Percentiles rank a stretch among this genome's conserved stretches.
Evolutionary conservation across 495 filamentous ascomycete species (phyloP).

Genomic region (Letharia columbiana): DNA sequence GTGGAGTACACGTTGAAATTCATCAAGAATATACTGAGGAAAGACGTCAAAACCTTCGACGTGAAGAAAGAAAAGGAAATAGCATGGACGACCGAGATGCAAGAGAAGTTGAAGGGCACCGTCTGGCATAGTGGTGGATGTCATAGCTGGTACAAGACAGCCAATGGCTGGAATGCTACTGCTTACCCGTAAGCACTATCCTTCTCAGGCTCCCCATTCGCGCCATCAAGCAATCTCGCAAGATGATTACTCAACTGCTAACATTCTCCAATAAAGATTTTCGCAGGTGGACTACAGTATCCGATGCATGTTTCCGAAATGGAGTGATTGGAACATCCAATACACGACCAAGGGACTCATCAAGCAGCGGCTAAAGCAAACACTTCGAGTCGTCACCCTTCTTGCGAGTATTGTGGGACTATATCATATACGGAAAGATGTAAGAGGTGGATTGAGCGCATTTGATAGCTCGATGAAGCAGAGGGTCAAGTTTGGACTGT

Average conservation of each 20-base stretch:
- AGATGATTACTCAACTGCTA: background rate
- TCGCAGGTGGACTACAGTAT: conserved; percentile 42
- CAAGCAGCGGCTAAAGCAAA: conserved; percentile 24
- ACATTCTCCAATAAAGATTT: conserved; percentile 31
- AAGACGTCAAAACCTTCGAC: conserved; percentile 36
- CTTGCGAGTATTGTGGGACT: conserved; percentile 21
- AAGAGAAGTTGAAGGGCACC: conserved; percentile 43
- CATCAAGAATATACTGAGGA: conserved; percentile 36
- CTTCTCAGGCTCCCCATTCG: background rate
- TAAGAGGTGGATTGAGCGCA: background rate
- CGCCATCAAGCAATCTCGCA: background rate
- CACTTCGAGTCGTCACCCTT: conserved; percentile 23
- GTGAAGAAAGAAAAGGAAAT: conserved; percentile 46
- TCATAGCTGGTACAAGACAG: conserved; percentile 49
- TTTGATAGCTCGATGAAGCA: background rate
- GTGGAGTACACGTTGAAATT: conserved; percentile 40
- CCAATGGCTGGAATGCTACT: conserved; percentile 51
- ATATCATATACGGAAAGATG: conserved; percentile 12
- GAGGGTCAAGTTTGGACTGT: background rate
- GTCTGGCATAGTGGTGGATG: conserved; percentile 47
- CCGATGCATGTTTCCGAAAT: conserved; percentile 48
- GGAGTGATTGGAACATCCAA: conserved; percentile 45
- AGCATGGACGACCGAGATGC: conserved; percentile 45
- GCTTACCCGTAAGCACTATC: conserved; percentile 46
- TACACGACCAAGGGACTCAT: conserved; percentile 41